Conservation (phyloP, 352 stramenopile genomes). For the Globisporangium middletonii region DNA sequence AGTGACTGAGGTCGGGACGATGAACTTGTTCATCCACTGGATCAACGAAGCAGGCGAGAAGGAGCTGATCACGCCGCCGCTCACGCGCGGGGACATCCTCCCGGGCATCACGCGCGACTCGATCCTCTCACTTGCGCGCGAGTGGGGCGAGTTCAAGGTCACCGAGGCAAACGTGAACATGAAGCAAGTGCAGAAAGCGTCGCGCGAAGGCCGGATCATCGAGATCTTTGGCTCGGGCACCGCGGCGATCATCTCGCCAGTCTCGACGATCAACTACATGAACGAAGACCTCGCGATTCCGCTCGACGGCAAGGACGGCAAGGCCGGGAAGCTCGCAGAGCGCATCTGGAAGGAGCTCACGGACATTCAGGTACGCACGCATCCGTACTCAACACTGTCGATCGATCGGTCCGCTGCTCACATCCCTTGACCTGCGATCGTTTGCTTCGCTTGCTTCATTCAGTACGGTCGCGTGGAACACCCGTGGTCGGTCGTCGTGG, state of each 20-base stretch:
- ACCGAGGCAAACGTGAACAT: constrained; percentile 93
- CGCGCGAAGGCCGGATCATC: constrained; percentile 84
- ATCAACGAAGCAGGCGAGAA: constrained; percentile 89
- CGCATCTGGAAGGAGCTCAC: constrained; percentile 86
- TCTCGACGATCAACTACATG: constrained; percentile 94
- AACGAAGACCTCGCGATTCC: constrained; percentile 90
- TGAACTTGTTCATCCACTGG: constrained; percentile 99
- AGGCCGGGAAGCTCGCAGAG: constrained; percentile 83
- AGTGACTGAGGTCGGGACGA: constrained; percentile 90
- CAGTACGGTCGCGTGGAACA: constrained; percentile 31
- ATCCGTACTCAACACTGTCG: background rate
- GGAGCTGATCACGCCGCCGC: constrained; percentile 94
- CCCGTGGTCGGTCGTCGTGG: constrained; percentile 33
- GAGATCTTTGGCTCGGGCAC: constrained; percentile 96
- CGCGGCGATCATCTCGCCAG: constrained; percentile 92
- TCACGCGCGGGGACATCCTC: constrained; percentile 95
- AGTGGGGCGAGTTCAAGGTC: constrained; percentile 94
- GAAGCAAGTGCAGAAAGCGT: constrained; percentile 91
- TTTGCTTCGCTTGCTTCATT: background rate
- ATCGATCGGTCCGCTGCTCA: background rate
- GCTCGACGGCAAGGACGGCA: constrained; percentile 73
- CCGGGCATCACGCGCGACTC: constrained; percentile 95
- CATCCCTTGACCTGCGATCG: too few species aligned
- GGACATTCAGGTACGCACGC: constrained; percentile 71
- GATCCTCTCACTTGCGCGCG: constrained; percentile 89